Percentiles rank a stretch among this genome's conserved stretches.
Evolutionary conservation across 2,329 filamentous ascomycete genomes (phyloP).

Genomic region (Penicillium corylophilum): DNA sequence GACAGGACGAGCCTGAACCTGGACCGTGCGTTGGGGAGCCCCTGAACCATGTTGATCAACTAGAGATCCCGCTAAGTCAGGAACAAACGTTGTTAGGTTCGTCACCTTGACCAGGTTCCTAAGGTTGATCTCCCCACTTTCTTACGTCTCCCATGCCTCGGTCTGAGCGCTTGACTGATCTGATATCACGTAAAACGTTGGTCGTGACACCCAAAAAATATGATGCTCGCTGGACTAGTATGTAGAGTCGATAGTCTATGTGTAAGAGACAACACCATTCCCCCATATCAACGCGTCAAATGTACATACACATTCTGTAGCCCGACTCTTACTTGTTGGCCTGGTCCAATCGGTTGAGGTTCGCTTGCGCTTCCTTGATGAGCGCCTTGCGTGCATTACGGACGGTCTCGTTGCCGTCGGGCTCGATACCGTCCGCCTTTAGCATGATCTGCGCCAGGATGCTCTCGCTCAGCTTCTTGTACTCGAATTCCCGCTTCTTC

Average conservation of each 20-base stretch:
- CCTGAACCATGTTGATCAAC: constrained; percentile 12
- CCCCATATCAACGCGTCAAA: background rate
- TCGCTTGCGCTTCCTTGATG: constrained; percentile 43
- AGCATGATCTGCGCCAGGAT: constrained; percentile 45
- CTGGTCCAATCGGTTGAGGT: constrained; percentile 41
- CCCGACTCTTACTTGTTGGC: constrained; percentile 16
- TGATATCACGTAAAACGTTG: constrained; percentile 1
- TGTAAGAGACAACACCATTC: constrained; percentile 1
- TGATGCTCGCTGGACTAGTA: background rate
- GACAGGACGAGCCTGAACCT: background rate
- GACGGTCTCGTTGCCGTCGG: constrained; percentile 63
- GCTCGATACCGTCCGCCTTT: constrained; percentile 70
- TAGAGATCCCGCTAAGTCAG: constrained; percentile 1
- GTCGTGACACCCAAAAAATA: background rate
- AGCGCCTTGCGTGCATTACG: constrained; percentile 50
- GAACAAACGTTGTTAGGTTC: background rate
- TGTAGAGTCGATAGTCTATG: constrained; percentile 13
- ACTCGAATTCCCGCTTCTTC: constrained; percentile 43
- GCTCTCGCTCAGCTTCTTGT: constrained; percentile 45
- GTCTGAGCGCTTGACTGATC: constrained; percentile 10
- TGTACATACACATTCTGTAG: constrained; percentile 2
- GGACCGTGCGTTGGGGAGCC: constrained; percentile 9
- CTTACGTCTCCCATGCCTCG: background rate
- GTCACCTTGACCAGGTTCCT: background rate
- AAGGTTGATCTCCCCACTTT: background rate